Evolutionary conservation across 2,329 filamentous ascomycete species (phyloP).

Genomic region (Nemania sp.): DNA sequence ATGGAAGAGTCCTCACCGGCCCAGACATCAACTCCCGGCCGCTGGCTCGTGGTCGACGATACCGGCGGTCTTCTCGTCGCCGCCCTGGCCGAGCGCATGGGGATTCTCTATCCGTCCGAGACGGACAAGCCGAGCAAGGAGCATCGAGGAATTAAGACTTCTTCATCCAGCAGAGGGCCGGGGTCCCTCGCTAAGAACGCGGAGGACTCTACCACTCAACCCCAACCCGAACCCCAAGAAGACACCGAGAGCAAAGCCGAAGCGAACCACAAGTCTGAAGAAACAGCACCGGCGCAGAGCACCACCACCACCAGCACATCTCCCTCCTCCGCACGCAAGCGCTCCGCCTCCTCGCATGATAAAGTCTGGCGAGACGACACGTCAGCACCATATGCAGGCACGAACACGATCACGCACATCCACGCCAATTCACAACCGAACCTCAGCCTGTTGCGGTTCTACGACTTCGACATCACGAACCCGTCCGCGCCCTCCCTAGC

Average conservation of each 20-base stretch:
- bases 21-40: conserved; percentile 43
- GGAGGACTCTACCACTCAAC: neutral
- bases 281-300: conserved; percentile 16
- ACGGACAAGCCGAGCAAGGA: conserved; percentile 5
- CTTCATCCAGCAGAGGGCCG: neutral
- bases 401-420: conserved; percentile 79
- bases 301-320: conserved; percentile 1
- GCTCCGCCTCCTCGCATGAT: conserved; percentile 6
- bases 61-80: conserved; percentile 82
- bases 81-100: conserved; percentile 86
- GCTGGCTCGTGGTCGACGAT: conserved; percentile 86
- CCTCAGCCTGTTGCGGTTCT: conserved; percentile 84
- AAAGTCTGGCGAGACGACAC: conserved; percentile 47
- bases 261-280: conserved; percentile 2
- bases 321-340: conserved; percentile 11
- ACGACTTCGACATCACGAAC: conserved; percentile 75
- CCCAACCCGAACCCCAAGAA: too few relatives aligned
- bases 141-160: conserved; percentile 7
- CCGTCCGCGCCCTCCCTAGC: conserved; percentile 61
- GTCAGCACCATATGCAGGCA: conserved; percentile 66
- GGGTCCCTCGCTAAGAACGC: neutral
- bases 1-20: conserved; percentile 31
- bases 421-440: conserved; percentile 87
- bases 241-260: neutral
- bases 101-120: conserved; percentile 64